Conservation (phyloP, 192 early-diverging fungal species). For the Linnemannia exigua region DNA sequence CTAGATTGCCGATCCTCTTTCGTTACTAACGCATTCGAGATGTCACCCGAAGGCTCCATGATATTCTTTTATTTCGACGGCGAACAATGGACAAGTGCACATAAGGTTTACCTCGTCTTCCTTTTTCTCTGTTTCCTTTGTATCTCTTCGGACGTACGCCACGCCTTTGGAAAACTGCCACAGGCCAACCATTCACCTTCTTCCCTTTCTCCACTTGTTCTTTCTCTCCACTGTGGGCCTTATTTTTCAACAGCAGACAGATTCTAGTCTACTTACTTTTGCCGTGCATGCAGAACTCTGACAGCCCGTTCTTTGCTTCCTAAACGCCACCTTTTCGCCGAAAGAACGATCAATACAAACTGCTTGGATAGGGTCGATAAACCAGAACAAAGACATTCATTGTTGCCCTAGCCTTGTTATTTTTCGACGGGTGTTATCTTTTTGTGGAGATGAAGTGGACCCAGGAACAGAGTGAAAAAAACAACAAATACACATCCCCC, state of each 20-base stretch:
- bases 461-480: constrained; percentile 4
- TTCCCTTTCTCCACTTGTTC: neutral
- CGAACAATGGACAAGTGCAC: neutral
- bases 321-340: neutral
- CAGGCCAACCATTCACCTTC: neutral
- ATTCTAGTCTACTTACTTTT: neutral
- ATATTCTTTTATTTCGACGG: neutral
- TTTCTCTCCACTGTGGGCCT: neutral
- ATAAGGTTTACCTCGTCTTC: neutral
- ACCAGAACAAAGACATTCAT: neutral
- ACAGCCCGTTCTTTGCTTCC: neutral
- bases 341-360: neutral
- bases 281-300: neutral
- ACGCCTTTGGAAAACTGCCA: constrained; percentile 11
- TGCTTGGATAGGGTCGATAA: neutral
- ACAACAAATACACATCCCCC: neutral
- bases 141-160: constrained; percentile 56
- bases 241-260: neutral
- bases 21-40: too few species aligned
- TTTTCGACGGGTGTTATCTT: neutral
- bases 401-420: neutral
- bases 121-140: neutral
- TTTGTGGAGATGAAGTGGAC: neutral
- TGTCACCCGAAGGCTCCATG: neutral
- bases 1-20: neutral